Base-by-base conservation (phyloP, 345 rosid genomes). In the Lepidium didymum region DNA sequence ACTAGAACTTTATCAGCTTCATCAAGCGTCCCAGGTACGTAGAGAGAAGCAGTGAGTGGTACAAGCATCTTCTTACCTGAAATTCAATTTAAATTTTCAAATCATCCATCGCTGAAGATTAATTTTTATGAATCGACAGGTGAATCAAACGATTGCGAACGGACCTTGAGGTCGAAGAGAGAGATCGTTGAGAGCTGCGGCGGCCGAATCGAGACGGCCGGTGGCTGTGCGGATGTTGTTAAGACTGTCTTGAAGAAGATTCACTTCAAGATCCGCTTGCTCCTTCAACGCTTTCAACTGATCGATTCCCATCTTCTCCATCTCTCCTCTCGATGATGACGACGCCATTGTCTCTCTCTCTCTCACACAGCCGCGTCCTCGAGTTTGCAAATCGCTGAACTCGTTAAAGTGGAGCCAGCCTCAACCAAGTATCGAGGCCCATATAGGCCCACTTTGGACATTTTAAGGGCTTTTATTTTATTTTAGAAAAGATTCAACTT, bases 171-270 rank as follows among this genome's bases (percentile, higher is more conserved):
- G 85, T 25, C 91, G 88, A 57, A 81, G 82, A 25, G 96, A 89
- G 68, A 94, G 92, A 63, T 95, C 96, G 63, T 83, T 80, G 56
- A 94, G 96, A 64, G 99, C 87, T 58, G 73, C 58, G 76, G 93
- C 80, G 47, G 96, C 96, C 69, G 70, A 52, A 55, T 89, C 90
- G 44, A 95, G 91, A 34, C 99, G 98, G 12, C 59, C 64, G 53
- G 96, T 87, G 81, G 99, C 96, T 33, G 96, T 85, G 40, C 93
- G 95, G 74, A 94, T 89, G 88, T 91, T 94, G 81, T 89, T 89
- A 62, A 94, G 96, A 67, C 97, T 94, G 70, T 91, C 99, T 41
- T 94, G 96, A 16, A 94, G 82, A 4, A 95, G 85, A 74, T 87
- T 95, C n/a, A 95, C 90, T 75, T 91, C 97, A 2, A 87, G 75